Conservation (phyloP, 1,284 basidiomycete species). For the Volvariella volvacea region DNA sequence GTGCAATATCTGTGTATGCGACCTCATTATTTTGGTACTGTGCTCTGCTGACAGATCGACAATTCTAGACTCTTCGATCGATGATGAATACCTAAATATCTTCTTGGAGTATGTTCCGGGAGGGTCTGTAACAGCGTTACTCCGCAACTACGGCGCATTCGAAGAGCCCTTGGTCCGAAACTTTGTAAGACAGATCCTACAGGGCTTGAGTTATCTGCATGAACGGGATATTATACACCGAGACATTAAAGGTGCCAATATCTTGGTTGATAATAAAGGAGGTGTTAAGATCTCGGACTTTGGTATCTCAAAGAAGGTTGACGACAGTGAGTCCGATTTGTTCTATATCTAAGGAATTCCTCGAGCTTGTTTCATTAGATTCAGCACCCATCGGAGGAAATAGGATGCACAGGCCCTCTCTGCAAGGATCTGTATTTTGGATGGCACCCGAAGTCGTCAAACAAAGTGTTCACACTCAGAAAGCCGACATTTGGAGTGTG, state of each 20-base stretch:
- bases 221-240: conserved; percentile 95
- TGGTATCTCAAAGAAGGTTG: conserved; percentile 97
- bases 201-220: conserved; percentile 90
- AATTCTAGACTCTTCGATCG: conserved; percentile 76
- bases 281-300: conserved; percentile 99
- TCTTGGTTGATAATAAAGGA: conserved; percentile 97
- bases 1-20: conserved; percentile 92
- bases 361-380: background rate
- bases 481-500: conserved; percentile 98
- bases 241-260: conserved; percentile 98
- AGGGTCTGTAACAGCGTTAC: conserved; percentile 88
- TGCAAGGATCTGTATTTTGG: conserved; percentile 98
- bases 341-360: conserved; percentile 4
- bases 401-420: conserved; percentile 79
- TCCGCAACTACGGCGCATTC: conserved; percentile 94
- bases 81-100: conserved; percentile 90
- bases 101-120: conserved; percentile 99
- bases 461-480: conserved; percentile 88
- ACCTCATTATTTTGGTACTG: background rate
- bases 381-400: conserved; percentile 76
- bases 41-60: background rate
- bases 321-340: conserved; percentile 65
- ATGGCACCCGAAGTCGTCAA: conserved; percentile 99
- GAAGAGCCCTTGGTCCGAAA: conserved; percentile 93
- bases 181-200: conserved; percentile 91